These are phyloP conservation scores for Sporisorium graminicola DNA, from an alignment of 1,284 basidiomycete species.

Conservation along the genomic window DNA sequence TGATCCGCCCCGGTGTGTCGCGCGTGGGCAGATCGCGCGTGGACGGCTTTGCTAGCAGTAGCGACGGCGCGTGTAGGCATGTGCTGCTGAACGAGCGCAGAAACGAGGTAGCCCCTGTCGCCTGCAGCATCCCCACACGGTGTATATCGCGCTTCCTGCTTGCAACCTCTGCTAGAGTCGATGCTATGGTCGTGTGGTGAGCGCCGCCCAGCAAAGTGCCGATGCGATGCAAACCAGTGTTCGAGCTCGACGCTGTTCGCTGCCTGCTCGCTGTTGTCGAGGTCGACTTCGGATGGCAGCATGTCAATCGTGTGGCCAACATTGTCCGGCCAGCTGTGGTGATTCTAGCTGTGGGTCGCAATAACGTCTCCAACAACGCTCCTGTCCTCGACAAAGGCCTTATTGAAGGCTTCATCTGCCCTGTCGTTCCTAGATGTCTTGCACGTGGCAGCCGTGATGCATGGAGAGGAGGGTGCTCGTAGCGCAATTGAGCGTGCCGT, in stretches of 20 bases:
- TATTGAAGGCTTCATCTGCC: conserved; percentile 30
- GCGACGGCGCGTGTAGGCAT: not conserved
- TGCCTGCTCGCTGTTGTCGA: not conserved
- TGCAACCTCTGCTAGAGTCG: not conserved
- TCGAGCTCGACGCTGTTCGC: not conserved
- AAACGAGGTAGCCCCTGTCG: not conserved
- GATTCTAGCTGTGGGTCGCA: not conserved
- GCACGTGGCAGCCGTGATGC: not conserved
- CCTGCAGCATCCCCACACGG: not conserved
- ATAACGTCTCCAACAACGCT: not conserved
- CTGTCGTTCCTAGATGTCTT: not conserved
- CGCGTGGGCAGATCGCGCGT: conserved; percentile 4
- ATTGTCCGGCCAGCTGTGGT: not conserved
- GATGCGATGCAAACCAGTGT: not conserved
- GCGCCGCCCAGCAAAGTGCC: not conserved
- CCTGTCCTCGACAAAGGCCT: conserved; percentile 1
- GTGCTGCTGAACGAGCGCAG: conserved; percentile 25
- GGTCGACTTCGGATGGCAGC: too few species aligned
- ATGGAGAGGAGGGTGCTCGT: not conserved
- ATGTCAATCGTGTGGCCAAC: not conserved
- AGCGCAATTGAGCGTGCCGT: not conserved
- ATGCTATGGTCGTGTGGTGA: not conserved
- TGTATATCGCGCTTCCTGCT: not conserved
- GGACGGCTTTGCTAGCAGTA: conserved; percentile 1
- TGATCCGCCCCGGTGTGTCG: conserved; percentile 3